Percentiles rank a stretch among this genome's conserved stretches.
Evolutionary conservation across 2,329 filamentous ascomycete genomes (phyloP).

Genomic region (Dryadomyces sulphureus): DNA sequence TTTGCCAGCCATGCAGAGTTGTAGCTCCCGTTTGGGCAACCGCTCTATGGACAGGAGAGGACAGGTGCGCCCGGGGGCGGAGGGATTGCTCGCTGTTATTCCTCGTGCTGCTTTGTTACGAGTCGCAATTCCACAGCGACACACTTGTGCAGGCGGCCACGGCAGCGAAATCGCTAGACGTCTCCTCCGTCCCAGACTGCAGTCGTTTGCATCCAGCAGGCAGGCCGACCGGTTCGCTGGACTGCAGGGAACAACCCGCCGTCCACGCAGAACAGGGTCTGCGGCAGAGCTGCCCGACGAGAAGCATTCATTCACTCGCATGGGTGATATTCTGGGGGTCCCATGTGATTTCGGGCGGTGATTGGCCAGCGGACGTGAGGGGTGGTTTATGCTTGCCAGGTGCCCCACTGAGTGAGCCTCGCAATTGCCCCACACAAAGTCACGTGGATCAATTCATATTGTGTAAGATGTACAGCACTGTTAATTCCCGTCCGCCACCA

Average conservation of each 20-base stretch:
- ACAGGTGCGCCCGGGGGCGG: no score
- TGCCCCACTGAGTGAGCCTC: background rate
- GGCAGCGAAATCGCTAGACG: no score
- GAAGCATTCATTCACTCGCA: background rate
- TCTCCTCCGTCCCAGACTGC: background rate
- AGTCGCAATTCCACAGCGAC: no score
- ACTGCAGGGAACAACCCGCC: background rate
- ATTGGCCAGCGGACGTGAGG: background rate
- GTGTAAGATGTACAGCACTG: background rate
- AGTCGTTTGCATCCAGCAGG: background rate
- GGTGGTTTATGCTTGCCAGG: background rate
- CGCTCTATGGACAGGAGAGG: background rate
- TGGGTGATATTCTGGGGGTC: no score
- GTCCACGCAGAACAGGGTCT: background rate
- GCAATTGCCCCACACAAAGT: background rate
- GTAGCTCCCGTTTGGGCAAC: background rate
- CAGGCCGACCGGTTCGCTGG: background rate
- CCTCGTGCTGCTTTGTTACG: no score
- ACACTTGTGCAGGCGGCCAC: no score
- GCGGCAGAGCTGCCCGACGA: background rate
- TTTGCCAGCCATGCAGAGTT: background rate
- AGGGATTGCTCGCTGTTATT: no score
- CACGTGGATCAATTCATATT: background rate
- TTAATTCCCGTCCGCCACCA: constrained; percentile 15
- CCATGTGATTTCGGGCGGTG: background rate